These are phyloP conservation scores for Pseudogymnoascus sp. DNA, from an alignment of 2,329 filamentous ascomycete species.

Conservation along the genomic window DNA sequence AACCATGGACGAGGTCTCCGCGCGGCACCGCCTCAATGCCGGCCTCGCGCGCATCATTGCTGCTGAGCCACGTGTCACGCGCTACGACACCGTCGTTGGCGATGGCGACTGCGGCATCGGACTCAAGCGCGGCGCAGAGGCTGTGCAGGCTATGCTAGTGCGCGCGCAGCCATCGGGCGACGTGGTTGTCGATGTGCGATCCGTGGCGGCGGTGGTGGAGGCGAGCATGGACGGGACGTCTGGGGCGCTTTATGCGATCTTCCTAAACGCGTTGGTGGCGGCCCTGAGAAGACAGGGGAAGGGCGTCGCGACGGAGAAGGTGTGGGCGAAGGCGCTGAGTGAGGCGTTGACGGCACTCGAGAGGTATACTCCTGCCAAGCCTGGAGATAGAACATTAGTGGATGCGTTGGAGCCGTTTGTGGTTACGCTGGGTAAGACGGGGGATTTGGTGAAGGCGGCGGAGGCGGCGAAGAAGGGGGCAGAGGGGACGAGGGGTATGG, in stretches of 20 bases:
- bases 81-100: slow-evolving; percentile 62
- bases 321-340: slow-evolving; percentile 58
- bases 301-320: slow-evolving; percentile 34
- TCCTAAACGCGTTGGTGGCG: slow-evolving; percentile 61
- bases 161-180: slow-evolving; percentile 44
- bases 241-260: slow-evolving; percentile 70
- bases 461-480: slow-evolving; percentile 68
- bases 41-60: slow-evolving; percentile 53
- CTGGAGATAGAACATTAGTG: slow-evolving; percentile 82
- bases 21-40: slow-evolving; percentile 45
- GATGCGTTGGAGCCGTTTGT: slow-evolving; percentile 89
- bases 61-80: slow-evolving; percentile 59
- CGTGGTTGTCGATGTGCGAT: slow-evolving; percentile 50
- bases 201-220: slow-evolving; percentile 58
- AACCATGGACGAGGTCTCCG: slow-evolving; percentile 27
- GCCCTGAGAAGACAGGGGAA: slow-evolving; percentile 28
- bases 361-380: slow-evolving; percentile 81
- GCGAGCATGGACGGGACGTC: slow-evolving; percentile 67
- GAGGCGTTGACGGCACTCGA: slow-evolving; percentile 63
- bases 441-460: slow-evolving; percentile 65
- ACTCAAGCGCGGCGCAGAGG: slow-evolving; percentile 62
- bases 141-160: slow-evolving; percentile 38
- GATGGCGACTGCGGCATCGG: slow-evolving; percentile 67
- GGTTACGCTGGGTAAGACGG: slow-evolving; percentile 56
- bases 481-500: slow-evolving; percentile 84